Evolutionary conservation across 1,284 basidiomycete species (phyloP), one percentile per base, ranked within the genome.

Genomic region (Malassezia cuniculi): DNA sequence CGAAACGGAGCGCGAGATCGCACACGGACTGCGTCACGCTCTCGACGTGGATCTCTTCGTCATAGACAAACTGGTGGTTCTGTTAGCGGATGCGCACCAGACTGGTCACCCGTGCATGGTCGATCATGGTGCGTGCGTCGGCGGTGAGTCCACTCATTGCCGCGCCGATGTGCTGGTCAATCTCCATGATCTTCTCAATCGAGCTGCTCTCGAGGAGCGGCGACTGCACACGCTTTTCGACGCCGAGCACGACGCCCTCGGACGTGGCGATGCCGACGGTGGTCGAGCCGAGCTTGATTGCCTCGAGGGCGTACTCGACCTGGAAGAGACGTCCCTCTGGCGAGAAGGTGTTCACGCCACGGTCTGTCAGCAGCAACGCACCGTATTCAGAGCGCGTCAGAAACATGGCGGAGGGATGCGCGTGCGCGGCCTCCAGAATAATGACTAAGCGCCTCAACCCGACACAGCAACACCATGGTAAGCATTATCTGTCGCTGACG

Each of bases 121-220:
- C 93, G 69, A 99, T 85, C 85, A 97, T 99, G 31, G 93, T 99
- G 54, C 93, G 78, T 35, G 93, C 93, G 70, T 97, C 93, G 36
- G 93, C 93, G 22, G 86, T 93, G 51, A 99, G 76, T 16, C 90
- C 90, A 40, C 85, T 89, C 87, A 99, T 95, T 39, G 93, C 93
- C 57, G 89, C 94, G 14, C 87, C 93, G 39, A 99, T 77, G 71
- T 99, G 93, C 12, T 71, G 65, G 71, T 99, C 93, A 60, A 97
- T 94, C 73, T 97, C 90, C 89, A 97, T 95, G 68, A 99, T 97
- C 75, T 97, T 97, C 69, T 99, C 93, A 67, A 99, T 90, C 40
- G 86, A 89, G 50, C 79, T 83, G 14, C 85, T 80, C 72, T 95
- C 93, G 54, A 97, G 79, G 39, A 99, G 77, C 17, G 86, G 83